Evolutionary conservation across 441 rosid genomes (phyloP).

Genomic region (Isatis lusitanica): DNA sequence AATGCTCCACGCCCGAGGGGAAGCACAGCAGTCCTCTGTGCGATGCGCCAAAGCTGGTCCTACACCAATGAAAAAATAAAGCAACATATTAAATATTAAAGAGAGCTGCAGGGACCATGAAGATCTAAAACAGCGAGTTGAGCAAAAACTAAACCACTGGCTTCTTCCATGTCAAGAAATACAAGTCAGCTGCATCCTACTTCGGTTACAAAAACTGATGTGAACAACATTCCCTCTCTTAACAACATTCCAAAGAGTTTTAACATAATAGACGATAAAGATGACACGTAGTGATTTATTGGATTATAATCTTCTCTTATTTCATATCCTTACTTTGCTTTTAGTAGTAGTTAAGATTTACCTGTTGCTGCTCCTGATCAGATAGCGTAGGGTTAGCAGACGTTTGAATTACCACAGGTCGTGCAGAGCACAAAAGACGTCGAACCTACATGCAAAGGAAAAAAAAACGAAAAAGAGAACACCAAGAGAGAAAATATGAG

Average conservation of each 20-base stretch:
- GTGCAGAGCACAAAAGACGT: slow-evolving; percentile 87
- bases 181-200: slow-evolving; percentile 19
- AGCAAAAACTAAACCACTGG: slow-evolving; percentile 7
- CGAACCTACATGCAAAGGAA: slow-evolving; percentile 63
- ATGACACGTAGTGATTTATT: slow-evolving; percentile 4
- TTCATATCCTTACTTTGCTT: not conserved
- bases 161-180: slow-evolving; percentile 14
- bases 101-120: slow-evolving; percentile 3
- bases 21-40: slow-evolving; percentile 98
- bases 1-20: slow-evolving; percentile 99
- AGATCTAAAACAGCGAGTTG: slow-evolving; percentile 9
- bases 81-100: not conserved
- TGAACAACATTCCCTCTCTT: not conserved
- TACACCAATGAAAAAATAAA: slow-evolving; percentile 39
- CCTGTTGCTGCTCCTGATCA: slow-evolving; percentile 99
- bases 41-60: slow-evolving; percentile 98
- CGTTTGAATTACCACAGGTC: slow-evolving; percentile 86
- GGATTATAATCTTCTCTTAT: slow-evolving; percentile 4
- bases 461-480: slow-evolving; percentile 10
- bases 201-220: slow-evolving; percentile 14
- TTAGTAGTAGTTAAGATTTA: slow-evolving; percentile 17
- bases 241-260: not conserved
- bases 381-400: slow-evolving; percentile 77
- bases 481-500: slow-evolving; percentile 10
- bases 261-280: not conserved